Base-by-base conservation (phyloP, 2,329 filamentous ascomycete species). In the Penicillium sp. region DNA sequence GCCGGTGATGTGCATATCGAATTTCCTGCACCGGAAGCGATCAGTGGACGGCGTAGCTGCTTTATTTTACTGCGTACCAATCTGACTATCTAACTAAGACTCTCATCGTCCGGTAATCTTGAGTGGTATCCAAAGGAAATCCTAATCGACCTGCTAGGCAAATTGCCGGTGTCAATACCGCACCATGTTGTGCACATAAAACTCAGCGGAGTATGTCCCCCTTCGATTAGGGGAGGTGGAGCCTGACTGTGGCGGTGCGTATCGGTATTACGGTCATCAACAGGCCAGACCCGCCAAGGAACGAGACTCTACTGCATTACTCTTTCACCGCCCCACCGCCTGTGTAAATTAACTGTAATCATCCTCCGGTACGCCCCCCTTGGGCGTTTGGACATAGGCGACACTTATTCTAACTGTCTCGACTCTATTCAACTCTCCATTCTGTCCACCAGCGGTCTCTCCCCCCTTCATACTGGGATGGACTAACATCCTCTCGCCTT, bases 241-340 rank as follows among this genome's bases (percentile, higher is more conserved):
- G 34, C 52, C 52, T 10, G 33, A 30, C 33, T 49, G 57, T 60
- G 58, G 58, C 56, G 55, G 58, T 58, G 58, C 52, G 58, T 59
- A 54, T 44, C 16, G 2, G 43, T 49, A 60, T 54, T 52, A 60
- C 57, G 12, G 14, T 22, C 1, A 27, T 36, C 45, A 11, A 38
- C 28, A 31, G 39, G 13, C 22, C 29, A 41, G 37, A 28, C 14
- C 14, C 33, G 27, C 34, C 30, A 18, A 18, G 7, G 9, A 11
- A 4, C 19, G 30, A 28, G 29, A 41, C 35, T 5, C 41, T 22
- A 33, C 9, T 12, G 4, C 2, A 41, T 56, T 52, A 37, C 54
- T 53, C 42, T 18, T 7, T 8, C 0, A 10, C 13, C 4, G 19
- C 18, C 27, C 18, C 42, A 56, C 55, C 55, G 55, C 55, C 49